These are phyloP conservation scores for Spiromastix sp. DNA, from an alignment of 2,329 filamentous ascomycete species.

Conservation along the genomic window DNA sequence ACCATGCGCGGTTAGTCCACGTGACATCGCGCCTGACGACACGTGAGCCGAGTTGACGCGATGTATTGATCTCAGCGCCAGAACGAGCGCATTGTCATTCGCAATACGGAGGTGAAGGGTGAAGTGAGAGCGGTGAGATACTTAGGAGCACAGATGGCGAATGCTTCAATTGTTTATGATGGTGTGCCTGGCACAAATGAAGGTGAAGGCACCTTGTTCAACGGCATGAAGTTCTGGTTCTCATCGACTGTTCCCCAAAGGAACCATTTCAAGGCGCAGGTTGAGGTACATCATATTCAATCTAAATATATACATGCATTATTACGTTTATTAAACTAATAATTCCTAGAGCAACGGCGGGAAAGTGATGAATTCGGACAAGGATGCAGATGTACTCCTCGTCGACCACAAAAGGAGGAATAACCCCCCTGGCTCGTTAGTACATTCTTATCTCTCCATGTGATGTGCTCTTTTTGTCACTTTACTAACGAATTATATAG, in stretches of 20 bases:
- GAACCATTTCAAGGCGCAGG: constrained; percentile 35
- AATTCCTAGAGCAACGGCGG: constrained; percentile 42
- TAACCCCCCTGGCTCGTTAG: constrained; percentile 39
- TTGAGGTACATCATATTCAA: constrained; percentile 30
- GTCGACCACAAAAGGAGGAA: constrained; percentile 47
- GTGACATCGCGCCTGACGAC: no score
- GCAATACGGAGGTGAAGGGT: no score
- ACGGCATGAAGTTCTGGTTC: constrained; percentile 48
- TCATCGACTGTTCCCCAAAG: constrained; percentile 44
- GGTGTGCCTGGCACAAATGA: constrained; percentile 10
- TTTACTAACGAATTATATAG: constrained; percentile 16
- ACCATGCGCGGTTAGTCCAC: no score
- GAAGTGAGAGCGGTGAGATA: no score
- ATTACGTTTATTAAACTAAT: constrained; percentile 3
- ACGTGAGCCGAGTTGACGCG: no score
- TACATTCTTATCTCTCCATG: constrained; percentile 7
- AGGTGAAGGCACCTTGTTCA: constrained; percentile 34
- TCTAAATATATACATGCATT: not conserved
- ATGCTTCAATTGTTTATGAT: constrained; percentile 3
- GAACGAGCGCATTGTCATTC: no score
- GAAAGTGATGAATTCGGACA: constrained; percentile 41
- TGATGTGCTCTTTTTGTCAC: constrained; percentile 1
- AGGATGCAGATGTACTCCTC: constrained; percentile 47
- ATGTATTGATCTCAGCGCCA: no score
- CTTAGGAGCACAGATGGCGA: not conserved